Base-by-base conservation (phyloP, 805 yeast genomes). In the Pichia gijzeniarum region DNA sequence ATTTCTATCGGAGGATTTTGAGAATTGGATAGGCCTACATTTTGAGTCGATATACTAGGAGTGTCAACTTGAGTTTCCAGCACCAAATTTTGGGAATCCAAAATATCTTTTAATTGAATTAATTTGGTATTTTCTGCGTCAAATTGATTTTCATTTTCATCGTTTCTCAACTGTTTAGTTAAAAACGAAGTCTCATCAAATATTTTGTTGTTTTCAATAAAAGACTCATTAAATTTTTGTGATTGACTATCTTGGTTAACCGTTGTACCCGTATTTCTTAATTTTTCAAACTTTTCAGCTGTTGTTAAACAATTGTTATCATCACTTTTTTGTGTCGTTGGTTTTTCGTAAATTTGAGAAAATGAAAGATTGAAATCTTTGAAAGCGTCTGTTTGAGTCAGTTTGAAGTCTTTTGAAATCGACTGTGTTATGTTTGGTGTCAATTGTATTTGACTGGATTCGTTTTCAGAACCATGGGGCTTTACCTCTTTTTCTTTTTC, bases 1-100 rank as follows among this genome's bases (percentile, higher is more conserved):
- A 25, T 25, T 25, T 25, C 28, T 10, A 25, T 10, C 6, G 10
- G 28, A 25, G 10, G 9, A 7, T 6, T 7, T 25, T 25, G 9
- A 25, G 28, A 10, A 25, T 6, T 25, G 10, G 28, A 25, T 25
- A 25, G 10, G 10, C 28, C 44, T 32, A 47, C 14, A 17, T 46
- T 28, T 36, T 47, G 49, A 10, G 43, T 25, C 3, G 37, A 35
- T n/a, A 18, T 31, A 13, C 27, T 27, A 12, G 27, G 12, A 6
- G 21, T 13, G 47, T 63, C 67, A n/a, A 38, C 55, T 46, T 62
- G 68, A 1, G 67, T 62, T 34, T 54, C 61, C 16, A 61, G 60
- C 6, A 59, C 44, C 33, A 61, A 54, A 41, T 59, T 58, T 42
- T 63, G 67, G 21, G 62, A 57, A 40, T 54, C 59, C 9, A 62